Evolutionary conservation across 208 protist genomes (phyloP), one percentile per base, ranked within the genome.

Genomic region (Trypanosomatidae sp.): DNA sequence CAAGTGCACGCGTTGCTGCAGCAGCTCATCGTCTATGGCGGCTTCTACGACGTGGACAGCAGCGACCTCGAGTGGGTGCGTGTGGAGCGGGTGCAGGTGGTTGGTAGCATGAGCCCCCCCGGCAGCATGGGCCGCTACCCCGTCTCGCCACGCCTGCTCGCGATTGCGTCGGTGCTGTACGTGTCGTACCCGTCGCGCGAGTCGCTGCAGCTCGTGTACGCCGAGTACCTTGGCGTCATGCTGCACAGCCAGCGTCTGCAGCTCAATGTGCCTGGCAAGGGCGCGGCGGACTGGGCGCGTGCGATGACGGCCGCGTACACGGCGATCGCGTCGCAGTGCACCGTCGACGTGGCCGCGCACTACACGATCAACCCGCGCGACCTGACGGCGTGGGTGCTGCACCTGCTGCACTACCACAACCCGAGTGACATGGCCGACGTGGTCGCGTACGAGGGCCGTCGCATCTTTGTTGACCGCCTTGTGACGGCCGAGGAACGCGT

Each of bases 341-440:
- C 90, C 7, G 78, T 94, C 0, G 95, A 98, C 61, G 71, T 92
- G 15, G 77, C 92, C 19, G 88, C 91, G 15, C 97, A 99, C 61
- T 99, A 99, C 76, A 65, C 97, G 48, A 98, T 98, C 61, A 98
- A 95, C 33, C 96, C 96, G 18, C 93, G 95, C 46, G 95, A 98
- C 50, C 56, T 98, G 13, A 98, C 96, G 16, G 71, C 69, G 50
- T 98, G 95, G 93, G 75, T 83, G 11, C 48, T 96, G 27, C 88
- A 90, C 41, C 53, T 98, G 48, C 61, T 96, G 16, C 73, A 92
- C 47, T 98, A 97, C 74, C 67, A 85, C 51, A 51, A 86, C 7
- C 51, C 86, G 0, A 37, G 16, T 3, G 74, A 92, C 33, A 60
- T 97, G 6, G 53, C 84, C 24, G 88, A 96, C 40, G 89, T 81